Evolutionary conservation across 805 yeast genomes (phyloP).

Genomic region (Ogataea corticis): DNA sequence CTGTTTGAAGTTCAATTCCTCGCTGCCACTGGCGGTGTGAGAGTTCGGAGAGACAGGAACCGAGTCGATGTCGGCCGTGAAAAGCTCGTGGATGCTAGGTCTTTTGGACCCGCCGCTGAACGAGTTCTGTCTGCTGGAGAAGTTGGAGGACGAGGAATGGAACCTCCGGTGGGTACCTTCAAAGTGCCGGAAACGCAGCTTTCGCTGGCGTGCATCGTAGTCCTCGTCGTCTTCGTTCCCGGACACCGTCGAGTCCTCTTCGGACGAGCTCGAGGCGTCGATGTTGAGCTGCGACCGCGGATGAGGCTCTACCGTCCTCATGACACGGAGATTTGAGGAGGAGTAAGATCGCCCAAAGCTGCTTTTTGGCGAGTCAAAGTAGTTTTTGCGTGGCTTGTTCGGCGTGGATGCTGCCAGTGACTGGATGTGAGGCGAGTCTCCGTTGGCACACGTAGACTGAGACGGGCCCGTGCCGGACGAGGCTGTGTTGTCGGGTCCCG

Average conservation of each 20-base stretch:
- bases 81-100: slow-evolving; percentile 16
- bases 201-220: slow-evolving; percentile 3
- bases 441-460: background rate
- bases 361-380: slow-evolving; percentile 25
- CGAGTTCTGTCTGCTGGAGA: slow-evolving; percentile 22
- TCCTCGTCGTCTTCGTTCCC: slow-evolving; percentile 13
- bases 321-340: slow-evolving; percentile 21
- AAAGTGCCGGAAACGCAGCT: background rate
- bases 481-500: background rate
- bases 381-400: slow-evolving; percentile 7
- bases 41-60: slow-evolving; percentile 17
- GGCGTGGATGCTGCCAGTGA: background rate
- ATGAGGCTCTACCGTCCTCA: slow-evolving; percentile 15
- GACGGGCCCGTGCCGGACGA: background rate
- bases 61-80: slow-evolving; percentile 12
- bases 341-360: slow-evolving; percentile 21
- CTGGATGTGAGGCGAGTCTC: background rate
- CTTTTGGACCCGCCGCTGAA: slow-evolving; percentile 13
- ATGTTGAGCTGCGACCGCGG: slow-evolving; percentile 5
- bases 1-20: too few relatives aligned
- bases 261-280: slow-evolving; percentile 14
- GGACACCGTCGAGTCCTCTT: slow-evolving; percentile 7
- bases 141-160: slow-evolving; percentile 17
- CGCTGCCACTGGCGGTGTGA: slow-evolving; percentile 2
- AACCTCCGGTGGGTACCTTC: slow-evolving; percentile 8